phyloP scores from a whole-genome alignment of 176 grass and related monocot species.

The Guadua angustifolia region DNA sequence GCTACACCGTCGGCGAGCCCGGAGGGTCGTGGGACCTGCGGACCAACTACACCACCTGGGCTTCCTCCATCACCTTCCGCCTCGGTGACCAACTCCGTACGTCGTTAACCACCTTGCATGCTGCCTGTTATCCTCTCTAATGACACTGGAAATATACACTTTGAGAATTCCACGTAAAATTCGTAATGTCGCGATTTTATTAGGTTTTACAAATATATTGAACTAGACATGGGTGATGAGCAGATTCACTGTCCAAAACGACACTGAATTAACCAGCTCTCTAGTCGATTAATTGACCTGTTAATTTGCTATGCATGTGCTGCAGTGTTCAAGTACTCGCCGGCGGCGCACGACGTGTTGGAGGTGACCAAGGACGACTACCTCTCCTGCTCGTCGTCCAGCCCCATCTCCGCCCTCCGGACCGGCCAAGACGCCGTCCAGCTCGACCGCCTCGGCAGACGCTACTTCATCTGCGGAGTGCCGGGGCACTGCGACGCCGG shows the following conservation, averaged over 20 bases:
- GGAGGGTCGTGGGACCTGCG: slow-evolving; percentile 43
- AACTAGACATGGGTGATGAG: too few species aligned
- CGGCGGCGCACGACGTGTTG: slow-evolving; percentile 42
- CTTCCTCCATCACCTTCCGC: slow-evolving; percentile 46
- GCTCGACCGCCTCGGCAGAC: neutral
- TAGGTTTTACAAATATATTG: neutral
- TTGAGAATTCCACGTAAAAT: too few species aligned
- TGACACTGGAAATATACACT: neutral
- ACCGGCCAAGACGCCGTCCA: neutral
- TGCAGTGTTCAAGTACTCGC: slow-evolving; percentile 43
- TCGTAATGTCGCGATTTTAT: neutral
- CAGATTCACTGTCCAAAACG: neutral
- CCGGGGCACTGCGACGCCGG: slow-evolving; percentile 35
- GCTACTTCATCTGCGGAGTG: slow-evolving; percentile 47
- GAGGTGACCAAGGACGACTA: slow-evolving; percentile 43
- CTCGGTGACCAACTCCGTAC: slow-evolving; percentile 40
- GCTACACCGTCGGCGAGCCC: slow-evolving; percentile 47
- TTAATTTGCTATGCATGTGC: neutral
- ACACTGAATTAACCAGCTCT: neutral
- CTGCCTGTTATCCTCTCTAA: neutral
- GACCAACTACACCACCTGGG: slow-evolving; percentile 53
- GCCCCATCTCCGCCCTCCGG: neutral
- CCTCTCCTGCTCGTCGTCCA: slow-evolving; percentile 27
- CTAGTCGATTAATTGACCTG: too few species aligned
- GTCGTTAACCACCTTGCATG: neutral